A percentile compares a stretch with the other conserved stretches of the same genome.
Evolutionary conservation across 2,329 filamentous ascomycete species (phyloP).

Genomic region (Periconia digitata): DNA sequence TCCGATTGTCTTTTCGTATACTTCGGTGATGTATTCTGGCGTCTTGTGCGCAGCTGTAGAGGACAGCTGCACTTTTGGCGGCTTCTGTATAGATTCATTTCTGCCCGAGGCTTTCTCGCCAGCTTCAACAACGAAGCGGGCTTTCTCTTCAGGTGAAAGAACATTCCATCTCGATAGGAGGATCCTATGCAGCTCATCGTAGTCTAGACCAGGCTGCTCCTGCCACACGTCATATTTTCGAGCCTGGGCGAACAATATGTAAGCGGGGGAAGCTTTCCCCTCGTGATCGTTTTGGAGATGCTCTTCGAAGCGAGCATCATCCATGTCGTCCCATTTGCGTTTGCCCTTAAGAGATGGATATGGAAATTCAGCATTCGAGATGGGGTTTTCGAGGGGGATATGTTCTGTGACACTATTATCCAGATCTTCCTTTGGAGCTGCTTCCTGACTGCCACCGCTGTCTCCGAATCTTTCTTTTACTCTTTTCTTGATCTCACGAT

Average conservation of each 20-base stretch:
- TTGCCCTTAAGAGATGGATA: not conserved
- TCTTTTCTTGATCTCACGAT: constrained; percentile 20
- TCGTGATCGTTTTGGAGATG: constrained; percentile 10
- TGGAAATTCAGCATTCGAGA: not conserved
- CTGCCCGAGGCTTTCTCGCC: constrained; percentile 5
- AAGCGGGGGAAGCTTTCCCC: constrained; percentile 15
- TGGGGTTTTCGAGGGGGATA: not conserved
- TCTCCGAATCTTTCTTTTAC: constrained; percentile 13
- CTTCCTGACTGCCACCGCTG: not conserved
- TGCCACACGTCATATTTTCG: constrained; percentile 15
- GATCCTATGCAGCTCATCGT: constrained; percentile 13
- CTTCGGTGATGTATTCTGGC: constrained; percentile 23
- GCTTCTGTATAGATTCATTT: constrained; percentile 5
- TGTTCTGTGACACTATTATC: not conserved
- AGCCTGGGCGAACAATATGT: constrained; percentile 19
- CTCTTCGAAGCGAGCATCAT: constrained; percentile 12
- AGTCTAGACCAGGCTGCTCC: constrained; percentile 13
- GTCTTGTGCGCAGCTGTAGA: constrained; percentile 26
- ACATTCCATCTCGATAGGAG: constrained; percentile 19
- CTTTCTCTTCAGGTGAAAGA: constrained; percentile 20
- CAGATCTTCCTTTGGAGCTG: constrained; percentile 6
- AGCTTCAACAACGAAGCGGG: constrained; percentile 18
- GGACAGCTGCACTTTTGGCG: constrained; percentile 11
- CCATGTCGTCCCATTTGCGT: constrained; percentile 1
- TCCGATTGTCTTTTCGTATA: constrained; percentile 23